These are phyloP conservation scores for Penicillium verhagenii DNA, from an alignment of 495 filamentous ascomycete species.

Conservation along the genomic window DNA sequence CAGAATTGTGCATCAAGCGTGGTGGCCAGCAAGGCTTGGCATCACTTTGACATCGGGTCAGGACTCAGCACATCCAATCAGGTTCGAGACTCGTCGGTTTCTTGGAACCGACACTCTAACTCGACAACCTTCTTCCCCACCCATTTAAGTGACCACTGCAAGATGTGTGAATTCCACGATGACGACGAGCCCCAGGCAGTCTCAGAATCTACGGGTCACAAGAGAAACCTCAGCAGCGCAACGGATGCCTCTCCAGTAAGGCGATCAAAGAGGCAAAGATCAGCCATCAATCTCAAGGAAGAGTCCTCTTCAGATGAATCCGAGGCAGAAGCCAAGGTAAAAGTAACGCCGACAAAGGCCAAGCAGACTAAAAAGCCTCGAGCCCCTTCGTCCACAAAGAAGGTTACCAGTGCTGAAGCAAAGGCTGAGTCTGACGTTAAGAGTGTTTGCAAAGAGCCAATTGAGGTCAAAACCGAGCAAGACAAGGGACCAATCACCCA, in stretches of 20 bases:
- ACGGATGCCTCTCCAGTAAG: conserved; percentile 30
- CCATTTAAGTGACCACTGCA: not conserved
- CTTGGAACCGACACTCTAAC: conserved; percentile 2
- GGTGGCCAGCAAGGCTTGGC: not conserved
- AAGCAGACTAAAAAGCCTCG: conserved; percentile 7
- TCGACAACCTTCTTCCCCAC: not conserved
- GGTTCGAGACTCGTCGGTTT: conserved; percentile 5
- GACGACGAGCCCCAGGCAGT: conserved; percentile 5
- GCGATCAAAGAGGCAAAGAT: conserved; percentile 41
- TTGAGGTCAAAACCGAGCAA: not conserved
- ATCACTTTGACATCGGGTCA: not conserved
- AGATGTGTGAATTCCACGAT: conserved; percentile 1
- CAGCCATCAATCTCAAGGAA: conserved; percentile 20
- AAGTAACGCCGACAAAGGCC: not conserved
- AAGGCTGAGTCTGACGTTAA: conserved; percentile 9
- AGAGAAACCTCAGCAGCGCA: conserved; percentile 29
- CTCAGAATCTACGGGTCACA: conserved; percentile 13
- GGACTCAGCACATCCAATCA: conserved; percentile 11
- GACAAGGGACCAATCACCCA: conserved; percentile 10
- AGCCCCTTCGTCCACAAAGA: conserved; percentile 14
- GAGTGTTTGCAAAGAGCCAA: not conserved
- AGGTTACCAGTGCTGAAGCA: not conserved
- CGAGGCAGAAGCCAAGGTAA: conserved; percentile 10
- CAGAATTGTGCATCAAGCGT: not conserved
- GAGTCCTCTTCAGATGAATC: conserved; percentile 11